Base-by-base conservation (phyloP, 306 rosid genomes). In the Senna tora region DNA sequence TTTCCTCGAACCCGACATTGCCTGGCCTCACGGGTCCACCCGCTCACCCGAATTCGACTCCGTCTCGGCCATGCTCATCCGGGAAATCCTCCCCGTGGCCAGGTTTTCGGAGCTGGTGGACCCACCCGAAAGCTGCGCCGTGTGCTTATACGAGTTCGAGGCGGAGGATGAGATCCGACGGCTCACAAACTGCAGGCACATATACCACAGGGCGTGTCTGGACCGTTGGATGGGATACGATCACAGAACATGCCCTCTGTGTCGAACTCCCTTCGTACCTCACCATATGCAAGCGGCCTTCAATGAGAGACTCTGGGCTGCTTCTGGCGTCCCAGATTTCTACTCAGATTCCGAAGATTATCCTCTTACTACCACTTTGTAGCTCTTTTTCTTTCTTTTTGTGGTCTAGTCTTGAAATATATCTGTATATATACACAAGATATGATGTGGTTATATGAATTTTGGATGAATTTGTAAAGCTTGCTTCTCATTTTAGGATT, bases 211-310 rank as follows among this genome's bases (percentile, higher is more conserved):
- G 30, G 79, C 82, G 0, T 94, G 99, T 33, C 77, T 94, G 11
- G 96, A 94, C 88, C 95, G 96, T 54, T 94, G 99, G 99, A 88
- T 89, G 76, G 95, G 91, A 0, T 91, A 91, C 33, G 84, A 90
- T 13, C 97, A 89, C 76, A 86, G 74, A 10, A 89, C 99, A 1
- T 94, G 99, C 1, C 99, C 99, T 11, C 75, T 91, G 14, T 94
- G 99, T 25, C 82, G 99, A 12, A 87, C 90, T 8, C 84, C 88
- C 8, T 83, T 93, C 22, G 77, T 93, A 58, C 87, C 92, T 0
- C 76, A 83, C 3, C 86, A 86, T 77, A 75, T 87, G 91, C 90
- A 84, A 25, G 80, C 53, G 6, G 74, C 74, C n/a, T 81, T 82
- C 73, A 85, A 82, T 66, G 86, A 86, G 67, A 77, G 79, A 19